A percentile compares a stretch with the other conserved stretches of the same genome.
Evolutionary conservation across 371 early-diverging fungal genomes (phyloP).

Genomic region (Thermomucor indicae-seudaticae): DNA sequence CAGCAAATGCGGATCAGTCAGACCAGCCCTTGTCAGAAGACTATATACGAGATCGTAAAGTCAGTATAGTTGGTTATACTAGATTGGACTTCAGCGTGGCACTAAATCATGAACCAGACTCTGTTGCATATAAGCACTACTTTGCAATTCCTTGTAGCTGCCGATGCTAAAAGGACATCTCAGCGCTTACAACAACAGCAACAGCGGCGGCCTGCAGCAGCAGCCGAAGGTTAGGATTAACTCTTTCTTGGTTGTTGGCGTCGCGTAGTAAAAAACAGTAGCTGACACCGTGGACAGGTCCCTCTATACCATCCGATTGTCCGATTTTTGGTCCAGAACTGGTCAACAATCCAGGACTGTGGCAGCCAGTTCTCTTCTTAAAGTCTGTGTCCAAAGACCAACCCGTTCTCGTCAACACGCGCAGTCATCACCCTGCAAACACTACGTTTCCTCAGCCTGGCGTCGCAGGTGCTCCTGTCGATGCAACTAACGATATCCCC

Average conservation of each 20-base stretch:
- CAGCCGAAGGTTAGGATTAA: background rate
- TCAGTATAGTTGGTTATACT: background rate
- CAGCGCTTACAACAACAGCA: background rate
- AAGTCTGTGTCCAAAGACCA: slow-evolving; percentile 18
- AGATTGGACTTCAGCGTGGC: background rate
- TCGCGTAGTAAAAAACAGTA: background rate
- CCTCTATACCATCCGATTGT: background rate
- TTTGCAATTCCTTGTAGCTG: slow-evolving; percentile 4
- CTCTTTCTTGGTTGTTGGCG: background rate
- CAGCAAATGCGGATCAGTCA: background rate
- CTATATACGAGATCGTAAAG: background rate
- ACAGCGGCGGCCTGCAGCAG: background rate
- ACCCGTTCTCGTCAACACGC: slow-evolving; percentile 1
- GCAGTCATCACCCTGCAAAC: background rate
- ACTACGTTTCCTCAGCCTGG: slow-evolving; percentile 13
- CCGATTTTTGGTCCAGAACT: slow-evolving; percentile 5
- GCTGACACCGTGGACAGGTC: background rate
- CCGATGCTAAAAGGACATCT: slow-evolving; percentile 1
- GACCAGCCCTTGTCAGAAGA: background rate
- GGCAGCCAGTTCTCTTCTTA: slow-evolving; percentile 25
- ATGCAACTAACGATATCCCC: too few relatives aligned
- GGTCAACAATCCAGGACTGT: slow-evolving; percentile 6
- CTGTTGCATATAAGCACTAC: slow-evolving; percentile 9
- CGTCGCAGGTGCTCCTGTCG: too few relatives aligned
- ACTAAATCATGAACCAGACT: background rate